These are phyloP conservation scores for Aspergillus bertholletiae DNA, from an alignment of 495 filamentous ascomycete species.

Conservation along the genomic window DNA sequence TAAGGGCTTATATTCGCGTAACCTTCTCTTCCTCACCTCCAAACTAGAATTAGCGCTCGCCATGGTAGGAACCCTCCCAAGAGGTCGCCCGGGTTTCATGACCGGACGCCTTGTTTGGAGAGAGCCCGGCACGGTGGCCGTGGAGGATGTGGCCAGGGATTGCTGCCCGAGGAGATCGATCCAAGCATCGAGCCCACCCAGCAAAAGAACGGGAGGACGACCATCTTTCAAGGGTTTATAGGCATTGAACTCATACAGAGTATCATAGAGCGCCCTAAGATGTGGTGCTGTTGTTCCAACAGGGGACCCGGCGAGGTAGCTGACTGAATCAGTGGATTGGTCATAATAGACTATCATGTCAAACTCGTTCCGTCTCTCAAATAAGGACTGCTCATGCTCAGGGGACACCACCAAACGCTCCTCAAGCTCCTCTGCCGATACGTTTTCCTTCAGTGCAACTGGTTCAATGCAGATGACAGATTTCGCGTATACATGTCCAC, in stretches of 20 bases:
- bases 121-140: conserved; percentile 46
- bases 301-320: conserved; percentile 44
- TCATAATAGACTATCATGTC: conserved; percentile 93
- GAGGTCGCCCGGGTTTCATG: conserved; percentile 41
- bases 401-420: conserved; percentile 81
- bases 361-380: conserved; percentile 72
- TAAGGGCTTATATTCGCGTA: conserved; percentile 56
- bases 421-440: conserved; percentile 81
- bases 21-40: conserved; percentile 51
- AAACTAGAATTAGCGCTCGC: conserved; percentile 51
- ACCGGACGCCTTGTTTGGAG: conserved; percentile 35
- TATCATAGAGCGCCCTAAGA: conserved; percentile 68
- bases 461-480: conserved; percentile 90
- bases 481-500: conserved; percentile 78
- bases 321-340: conserved; percentile 55
- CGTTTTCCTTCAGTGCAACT: conserved; percentile 66
- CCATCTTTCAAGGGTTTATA: conserved; percentile 65
- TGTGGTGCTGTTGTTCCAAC: conserved; percentile 51
- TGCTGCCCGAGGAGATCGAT: conserved; percentile 68
- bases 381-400: conserved; percentile 65
- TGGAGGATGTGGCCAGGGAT: conserved; percentile 58
- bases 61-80: conserved; percentile 48
- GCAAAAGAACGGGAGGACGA: conserved; percentile 67
- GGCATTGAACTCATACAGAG: conserved; percentile 77
- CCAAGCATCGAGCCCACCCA: conserved; percentile 85